Conservation (phyloP, 176 grass and related monocot species). For the Hordeum vulgare region DNA sequence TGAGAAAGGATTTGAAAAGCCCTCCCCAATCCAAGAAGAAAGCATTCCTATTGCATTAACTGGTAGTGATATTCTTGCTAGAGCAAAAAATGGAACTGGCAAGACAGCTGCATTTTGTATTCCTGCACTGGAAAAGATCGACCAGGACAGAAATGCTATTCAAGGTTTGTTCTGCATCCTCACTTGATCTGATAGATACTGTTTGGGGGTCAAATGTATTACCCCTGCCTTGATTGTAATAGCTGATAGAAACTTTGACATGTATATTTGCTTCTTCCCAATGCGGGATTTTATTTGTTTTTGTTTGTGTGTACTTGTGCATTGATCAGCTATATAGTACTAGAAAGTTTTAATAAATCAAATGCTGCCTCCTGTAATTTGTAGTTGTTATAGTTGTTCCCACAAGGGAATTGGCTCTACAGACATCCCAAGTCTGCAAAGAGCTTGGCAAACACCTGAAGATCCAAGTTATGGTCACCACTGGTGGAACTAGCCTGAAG, state of each 20-base stretch:
- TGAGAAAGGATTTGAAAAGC: conserved; percentile 94
- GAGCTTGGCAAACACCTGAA: conserved; percentile 89
- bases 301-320: not conserved
- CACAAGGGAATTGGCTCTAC: conserved; percentile 90
- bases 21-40: conserved; percentile 98
- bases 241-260: not conserved
- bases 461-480: conserved; percentile 95
- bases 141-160: conserved; percentile 90
- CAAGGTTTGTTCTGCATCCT: conserved; percentile 51
- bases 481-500: conserved; percentile 91
- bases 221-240: not conserved
- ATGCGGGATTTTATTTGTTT: not conserved
- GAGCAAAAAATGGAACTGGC: conserved; percentile 97
- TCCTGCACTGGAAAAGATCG: conserved; percentile 94
- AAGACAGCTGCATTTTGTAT: conserved; percentile 98
- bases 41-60: conserved; percentile 98
- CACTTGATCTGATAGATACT: not conserved
- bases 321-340: not conserved
- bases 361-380: conserved; percentile 14
- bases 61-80: conserved; percentile 93
- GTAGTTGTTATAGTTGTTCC: conserved; percentile 97
- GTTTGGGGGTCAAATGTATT: not conserved
- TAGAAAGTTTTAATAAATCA: conserved; percentile 10
- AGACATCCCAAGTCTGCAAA: conserved; percentile 98
- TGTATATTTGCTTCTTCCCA: not conserved